Percentiles rank a stretch among this genome's conserved stretches.
Conservation (phyloP, 441 rosid genomes). For the Flueggea neowawraea region DNA sequence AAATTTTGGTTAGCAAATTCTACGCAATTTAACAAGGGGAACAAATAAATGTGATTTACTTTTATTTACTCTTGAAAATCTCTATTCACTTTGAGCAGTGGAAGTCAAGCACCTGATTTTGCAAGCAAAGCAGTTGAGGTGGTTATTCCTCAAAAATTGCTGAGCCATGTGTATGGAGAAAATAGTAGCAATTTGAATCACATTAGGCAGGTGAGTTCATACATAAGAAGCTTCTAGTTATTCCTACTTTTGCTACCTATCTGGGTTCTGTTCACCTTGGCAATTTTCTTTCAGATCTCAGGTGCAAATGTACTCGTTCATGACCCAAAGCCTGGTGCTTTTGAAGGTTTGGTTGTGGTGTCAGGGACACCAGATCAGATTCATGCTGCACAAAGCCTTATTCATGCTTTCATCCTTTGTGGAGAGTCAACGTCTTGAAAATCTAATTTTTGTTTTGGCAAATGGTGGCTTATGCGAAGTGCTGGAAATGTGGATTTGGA, state of each 20-base stretch:
- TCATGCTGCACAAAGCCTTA: slow-evolving; percentile 65
- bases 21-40: no score
- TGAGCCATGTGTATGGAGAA: slow-evolving; percentile 58
- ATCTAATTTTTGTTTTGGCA: not conserved
- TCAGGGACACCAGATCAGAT: slow-evolving; percentile 62
- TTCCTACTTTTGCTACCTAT: not conserved
- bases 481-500: not conserved
- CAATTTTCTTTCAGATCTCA: slow-evolving; percentile 40
- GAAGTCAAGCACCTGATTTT: slow-evolving; percentile 34
- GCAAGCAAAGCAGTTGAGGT: slow-evolving; percentile 45
- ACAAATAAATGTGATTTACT: no score
- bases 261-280: not conserved
- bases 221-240: not conserved
- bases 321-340: slow-evolving; percentile 58
- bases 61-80: no score
- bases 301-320: slow-evolving; percentile 61
- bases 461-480: not conserved
- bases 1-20: no score
- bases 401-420: slow-evolving; percentile 63
- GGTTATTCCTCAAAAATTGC: slow-evolving; percentile 52
- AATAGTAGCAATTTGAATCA: slow-evolving; percentile 46
- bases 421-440: slow-evolving; percentile 30
- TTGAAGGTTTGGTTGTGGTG: slow-evolving; percentile 54
- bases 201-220: slow-evolving; percentile 50
- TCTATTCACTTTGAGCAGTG: slow-evolving; percentile 25